Percentiles rank a stretch among this genome's conserved stretches.
These are phyloP conservation scores for Cutaneotrichosporon dermatis DNA, from an alignment of 1,284 basidiomycete genomes.

Conservation along the genomic window DNA sequence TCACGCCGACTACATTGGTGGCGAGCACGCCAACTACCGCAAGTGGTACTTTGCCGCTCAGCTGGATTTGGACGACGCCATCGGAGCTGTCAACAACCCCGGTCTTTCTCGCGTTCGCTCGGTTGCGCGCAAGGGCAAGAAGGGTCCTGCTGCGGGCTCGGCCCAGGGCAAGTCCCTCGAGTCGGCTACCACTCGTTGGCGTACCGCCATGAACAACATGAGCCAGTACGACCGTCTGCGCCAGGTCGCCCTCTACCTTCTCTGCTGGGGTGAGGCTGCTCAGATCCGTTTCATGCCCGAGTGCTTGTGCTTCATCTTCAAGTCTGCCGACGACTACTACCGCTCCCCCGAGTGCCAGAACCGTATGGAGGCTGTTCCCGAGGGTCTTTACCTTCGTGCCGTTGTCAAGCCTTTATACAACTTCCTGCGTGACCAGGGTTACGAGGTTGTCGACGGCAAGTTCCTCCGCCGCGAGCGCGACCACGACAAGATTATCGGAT, in stretches of 20 bases:
- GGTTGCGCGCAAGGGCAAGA: slow-evolving; percentile 57
- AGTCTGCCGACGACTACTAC: slow-evolving; percentile 99
- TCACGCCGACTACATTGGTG: slow-evolving; percentile 98
- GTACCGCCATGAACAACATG: slow-evolving; percentile 98
- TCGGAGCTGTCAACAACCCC: slow-evolving; percentile 87
- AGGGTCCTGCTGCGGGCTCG: slow-evolving; percentile 46
- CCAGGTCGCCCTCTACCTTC: slow-evolving; percentile 90
- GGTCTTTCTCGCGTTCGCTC: slow-evolving; percentile 78
- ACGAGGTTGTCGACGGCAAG: slow-evolving; percentile 93
- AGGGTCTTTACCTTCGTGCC: slow-evolving; percentile 85
- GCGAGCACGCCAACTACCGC: slow-evolving; percentile 92
- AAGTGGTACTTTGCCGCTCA: slow-evolving; percentile 99
- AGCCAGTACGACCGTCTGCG: slow-evolving; percentile 94
- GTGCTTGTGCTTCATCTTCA: slow-evolving; percentile 98
- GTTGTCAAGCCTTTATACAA: slow-evolving; percentile 95
- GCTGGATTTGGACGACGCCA: slow-evolving; percentile 95
- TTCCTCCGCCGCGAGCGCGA: slow-evolving; percentile 90
- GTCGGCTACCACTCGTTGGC: slow-evolving; percentile 85
- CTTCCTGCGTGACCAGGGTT: slow-evolving; percentile 96
- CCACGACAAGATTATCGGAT: slow-evolving; percentile 93
- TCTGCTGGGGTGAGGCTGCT: slow-evolving; percentile 98
- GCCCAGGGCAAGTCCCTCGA: slow-evolving; percentile 77
- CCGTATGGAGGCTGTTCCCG: slow-evolving; percentile 85
- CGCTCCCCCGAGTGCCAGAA: slow-evolving; percentile 98
- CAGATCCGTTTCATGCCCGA: slow-evolving; percentile 98